phyloP scores from a whole-genome alignment of 2,329 filamentous ascomycete genomes.

The Cladosporium sp. region DNA sequence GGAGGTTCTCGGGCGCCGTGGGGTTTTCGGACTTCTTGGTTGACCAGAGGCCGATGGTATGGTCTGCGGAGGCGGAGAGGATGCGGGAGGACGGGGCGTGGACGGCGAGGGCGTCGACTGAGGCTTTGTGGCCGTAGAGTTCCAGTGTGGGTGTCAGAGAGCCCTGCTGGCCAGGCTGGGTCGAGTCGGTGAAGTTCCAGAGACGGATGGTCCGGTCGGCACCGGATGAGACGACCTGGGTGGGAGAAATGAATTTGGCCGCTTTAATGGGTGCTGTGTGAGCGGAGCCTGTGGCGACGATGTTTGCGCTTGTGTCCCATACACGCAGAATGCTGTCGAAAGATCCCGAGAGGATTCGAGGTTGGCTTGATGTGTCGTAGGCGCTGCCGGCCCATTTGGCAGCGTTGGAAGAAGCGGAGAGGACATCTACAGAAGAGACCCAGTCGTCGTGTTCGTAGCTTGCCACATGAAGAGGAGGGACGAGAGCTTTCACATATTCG shows the following conservation, averaged over 20 bases:
- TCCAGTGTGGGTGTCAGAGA: conserved; percentile 66
- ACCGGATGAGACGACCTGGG: conserved; percentile 73
- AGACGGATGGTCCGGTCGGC: conserved; percentile 79
- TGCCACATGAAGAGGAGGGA: conserved; percentile 81
- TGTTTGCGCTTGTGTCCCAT: conserved; percentile 83
- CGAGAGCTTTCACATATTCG: conserved; percentile 86
- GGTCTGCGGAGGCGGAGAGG: conserved; percentile 78
- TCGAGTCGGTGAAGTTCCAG: conserved; percentile 78
- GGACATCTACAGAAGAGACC: conserved; percentile 80
- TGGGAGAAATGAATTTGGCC: conserved; percentile 74
- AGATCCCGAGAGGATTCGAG: conserved; percentile 80
- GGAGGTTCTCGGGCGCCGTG: conserved; percentile 60
- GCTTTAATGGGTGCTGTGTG: conserved; percentile 72
- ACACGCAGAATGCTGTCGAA: conserved; percentile 85
- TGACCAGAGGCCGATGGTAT: conserved; percentile 82
- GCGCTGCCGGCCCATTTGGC: conserved; percentile 45
- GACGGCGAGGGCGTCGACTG: conserved; percentile 68
- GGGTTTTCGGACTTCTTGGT: conserved; percentile 71
- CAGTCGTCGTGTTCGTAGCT: conserved; percentile 98
- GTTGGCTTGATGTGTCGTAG: conserved; percentile 45
- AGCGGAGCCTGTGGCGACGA: conserved; percentile 68
- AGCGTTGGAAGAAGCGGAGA: conserved; percentile 61
- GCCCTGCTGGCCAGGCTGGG: conserved; percentile 38
- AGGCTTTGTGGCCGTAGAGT: conserved; percentile 72
- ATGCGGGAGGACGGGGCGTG: conserved; percentile 69